phyloP scores from a whole-genome alignment of 73 alveolate genomes.

The Symbiodinium pilosum region DNA sequence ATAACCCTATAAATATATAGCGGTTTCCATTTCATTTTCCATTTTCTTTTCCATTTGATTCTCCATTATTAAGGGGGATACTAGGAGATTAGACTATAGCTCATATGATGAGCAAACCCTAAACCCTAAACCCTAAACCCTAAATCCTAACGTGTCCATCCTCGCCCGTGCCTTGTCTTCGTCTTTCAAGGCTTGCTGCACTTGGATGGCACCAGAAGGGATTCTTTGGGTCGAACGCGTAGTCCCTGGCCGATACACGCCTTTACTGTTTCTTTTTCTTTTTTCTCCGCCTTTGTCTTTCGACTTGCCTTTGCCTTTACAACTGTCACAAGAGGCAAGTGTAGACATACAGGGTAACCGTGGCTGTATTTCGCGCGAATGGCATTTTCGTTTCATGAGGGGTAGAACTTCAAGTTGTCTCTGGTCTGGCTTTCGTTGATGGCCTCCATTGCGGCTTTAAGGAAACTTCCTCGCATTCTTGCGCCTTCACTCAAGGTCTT shows the following conservation, averaged over 20 bases:
- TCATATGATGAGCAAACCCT: no score
- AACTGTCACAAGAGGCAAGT: neutral
- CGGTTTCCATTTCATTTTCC: no score
- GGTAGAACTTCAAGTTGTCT: neutral
- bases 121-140: no score
- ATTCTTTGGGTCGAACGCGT: neutral
- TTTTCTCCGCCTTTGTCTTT: neutral
- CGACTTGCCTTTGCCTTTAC: neutral
- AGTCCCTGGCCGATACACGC: neutral
- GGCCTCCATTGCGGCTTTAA: constrained; percentile 26
- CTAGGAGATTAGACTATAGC: no score
- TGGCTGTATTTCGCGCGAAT: neutral
- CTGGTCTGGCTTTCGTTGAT: neutral
- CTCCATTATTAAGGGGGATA: no score
- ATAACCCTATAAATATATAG: neutral
- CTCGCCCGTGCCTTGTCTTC: neutral
- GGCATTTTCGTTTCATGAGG: constrained; percentile 11
- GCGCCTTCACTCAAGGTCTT: constrained; percentile 5
- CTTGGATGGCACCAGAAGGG: constrained; percentile 23
- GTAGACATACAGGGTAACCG: neutral
- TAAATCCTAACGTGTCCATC: neutral
- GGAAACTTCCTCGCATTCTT: constrained; percentile 2
- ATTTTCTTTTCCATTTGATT: no score
- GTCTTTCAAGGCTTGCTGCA: constrained; percentile 7
- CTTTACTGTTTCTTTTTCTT: neutral